Conservation (phyloP, 805 yeast genomes). For the Ogataea salicorniae region DNA sequence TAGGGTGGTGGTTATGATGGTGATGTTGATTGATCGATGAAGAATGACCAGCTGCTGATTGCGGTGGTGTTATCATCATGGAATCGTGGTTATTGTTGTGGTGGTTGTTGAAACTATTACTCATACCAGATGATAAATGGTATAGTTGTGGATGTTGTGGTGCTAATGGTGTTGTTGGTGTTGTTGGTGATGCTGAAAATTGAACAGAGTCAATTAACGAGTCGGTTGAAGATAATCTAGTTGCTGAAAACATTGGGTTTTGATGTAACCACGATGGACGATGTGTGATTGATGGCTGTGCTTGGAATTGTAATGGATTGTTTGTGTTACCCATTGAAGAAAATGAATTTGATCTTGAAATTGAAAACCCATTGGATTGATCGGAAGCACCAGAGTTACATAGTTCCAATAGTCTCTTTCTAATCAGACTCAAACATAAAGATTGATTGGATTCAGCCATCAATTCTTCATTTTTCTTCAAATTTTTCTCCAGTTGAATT, state of each 20-base stretch:
- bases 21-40: slow-evolving; percentile 8
- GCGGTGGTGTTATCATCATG: slow-evolving; percentile 18
- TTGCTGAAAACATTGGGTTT: slow-evolving; percentile 27
- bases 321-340: slow-evolving; percentile 13
- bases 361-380: slow-evolving; percentile 13
- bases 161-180: slow-evolving; percentile 9
- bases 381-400: slow-evolving; percentile 21
- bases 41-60: slow-evolving; percentile 13
- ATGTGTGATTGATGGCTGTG: slow-evolving; percentile 7
- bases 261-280: slow-evolving; percentile 34
- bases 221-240: slow-evolving; percentile 30
- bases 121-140: neutral
- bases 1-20: slow-evolving; percentile 3
- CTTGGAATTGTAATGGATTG: neutral
- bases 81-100: slow-evolving; percentile 9
- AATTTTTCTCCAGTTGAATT: slow-evolving; percentile 22
- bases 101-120: slow-evolving; percentile 4
- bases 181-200: slow-evolving; percentile 10
- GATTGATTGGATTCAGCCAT: slow-evolving; percentile 20
- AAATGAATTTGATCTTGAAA: slow-evolving; percentile 26
- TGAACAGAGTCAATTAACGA: slow-evolving; percentile 31
- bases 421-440: slow-evolving; percentile 26
- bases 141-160: neutral
- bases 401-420: slow-evolving; percentile 30
- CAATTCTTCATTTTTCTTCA: slow-evolving; percentile 25